Conservation (phyloP, 1,284 basidiomycete species). For the Cryptococcus floricola region DNA sequence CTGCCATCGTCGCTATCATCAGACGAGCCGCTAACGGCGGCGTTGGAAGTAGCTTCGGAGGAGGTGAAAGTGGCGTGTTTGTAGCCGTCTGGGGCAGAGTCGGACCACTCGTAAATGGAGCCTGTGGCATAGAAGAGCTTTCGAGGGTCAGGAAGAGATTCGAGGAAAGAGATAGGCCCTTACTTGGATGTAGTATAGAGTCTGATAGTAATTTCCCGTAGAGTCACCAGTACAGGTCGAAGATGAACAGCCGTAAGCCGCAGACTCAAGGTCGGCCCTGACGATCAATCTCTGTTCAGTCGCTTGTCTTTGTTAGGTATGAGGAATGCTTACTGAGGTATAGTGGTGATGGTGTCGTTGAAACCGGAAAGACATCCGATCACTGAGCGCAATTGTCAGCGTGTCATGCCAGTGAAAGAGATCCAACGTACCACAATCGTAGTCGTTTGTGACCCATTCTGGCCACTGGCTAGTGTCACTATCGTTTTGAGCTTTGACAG, state of each 20-base stretch:
- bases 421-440: constrained; percentile 22
- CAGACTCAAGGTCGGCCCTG: constrained; percentile 9
- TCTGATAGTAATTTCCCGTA: constrained; percentile 24
- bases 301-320: neutral
- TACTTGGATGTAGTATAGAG: constrained; percentile 28
- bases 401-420: neutral
- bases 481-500: neutral
- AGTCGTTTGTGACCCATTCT: constrained; percentile 31
- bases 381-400: constrained; percentile 3
- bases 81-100: constrained; percentile 16
- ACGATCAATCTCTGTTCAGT: neutral
- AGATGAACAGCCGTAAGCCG: constrained; percentile 15
- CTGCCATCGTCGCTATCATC: neutral
- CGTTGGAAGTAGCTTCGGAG: neutral
- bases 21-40: neutral
- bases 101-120: constrained; percentile 25
- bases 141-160: neutral
- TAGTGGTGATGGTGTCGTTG: constrained; percentile 17
- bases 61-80: constrained; percentile 11
- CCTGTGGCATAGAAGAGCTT: constrained; percentile 32
- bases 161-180: neutral
- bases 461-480: constrained; percentile 7
- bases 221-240: constrained; percentile 14
- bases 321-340: constrained; percentile 13
- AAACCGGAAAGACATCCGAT: constrained; percentile 21